Evolutionary conservation across 2,329 filamentous ascomycete genomes (phyloP).

Genomic region (Sporothrix phasma): DNA sequence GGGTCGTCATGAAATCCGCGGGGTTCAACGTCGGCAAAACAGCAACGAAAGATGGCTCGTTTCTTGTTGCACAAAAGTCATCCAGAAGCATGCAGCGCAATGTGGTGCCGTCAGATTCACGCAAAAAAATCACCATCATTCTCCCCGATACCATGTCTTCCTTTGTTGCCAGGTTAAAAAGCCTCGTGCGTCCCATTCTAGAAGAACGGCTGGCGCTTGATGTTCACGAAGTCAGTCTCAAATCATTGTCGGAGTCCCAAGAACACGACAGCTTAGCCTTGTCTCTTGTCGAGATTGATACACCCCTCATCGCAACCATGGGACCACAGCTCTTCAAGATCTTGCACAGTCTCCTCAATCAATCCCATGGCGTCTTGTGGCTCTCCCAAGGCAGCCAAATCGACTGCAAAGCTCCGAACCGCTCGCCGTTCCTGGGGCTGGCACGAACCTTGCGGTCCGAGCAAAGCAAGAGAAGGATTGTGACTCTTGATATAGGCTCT

Average conservation of each 20-base stretch:
- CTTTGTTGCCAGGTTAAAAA: neutral
- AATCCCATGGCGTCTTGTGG: conserved; percentile 37
- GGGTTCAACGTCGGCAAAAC: neutral
- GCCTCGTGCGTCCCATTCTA: neutral
- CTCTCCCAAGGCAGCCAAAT: conserved; percentile 34
- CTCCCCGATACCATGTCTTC: conserved; percentile 10
- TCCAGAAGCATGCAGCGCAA: too few species aligned
- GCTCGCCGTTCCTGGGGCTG: conserved; percentile 35
- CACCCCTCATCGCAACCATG: conserved; percentile 31
- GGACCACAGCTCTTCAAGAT: conserved; percentile 29
- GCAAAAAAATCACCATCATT: neutral
- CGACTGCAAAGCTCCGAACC: conserved; percentile 27
- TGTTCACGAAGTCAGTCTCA: neutral
- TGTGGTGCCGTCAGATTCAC: too few species aligned
- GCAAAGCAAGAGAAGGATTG: conserved; percentile 33
- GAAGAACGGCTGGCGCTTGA: neutral
- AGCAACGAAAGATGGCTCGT: neutral
- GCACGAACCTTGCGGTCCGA: conserved; percentile 41
- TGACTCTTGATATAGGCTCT: conserved; percentile 33
- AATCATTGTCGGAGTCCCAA: neutral
- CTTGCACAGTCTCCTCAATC: conserved; percentile 32
- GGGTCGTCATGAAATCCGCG: neutral
- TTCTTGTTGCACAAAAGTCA: conserved; percentile 9
- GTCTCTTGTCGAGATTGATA: conserved; percentile 35
- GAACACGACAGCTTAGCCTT: conserved; percentile 29